A percentile compares a stretch with the other conserved stretches of the same genome.
phyloP scores from a whole-genome alignment of 192 early-diverging fungal genomes.

The Backusella westeae region DNA sequence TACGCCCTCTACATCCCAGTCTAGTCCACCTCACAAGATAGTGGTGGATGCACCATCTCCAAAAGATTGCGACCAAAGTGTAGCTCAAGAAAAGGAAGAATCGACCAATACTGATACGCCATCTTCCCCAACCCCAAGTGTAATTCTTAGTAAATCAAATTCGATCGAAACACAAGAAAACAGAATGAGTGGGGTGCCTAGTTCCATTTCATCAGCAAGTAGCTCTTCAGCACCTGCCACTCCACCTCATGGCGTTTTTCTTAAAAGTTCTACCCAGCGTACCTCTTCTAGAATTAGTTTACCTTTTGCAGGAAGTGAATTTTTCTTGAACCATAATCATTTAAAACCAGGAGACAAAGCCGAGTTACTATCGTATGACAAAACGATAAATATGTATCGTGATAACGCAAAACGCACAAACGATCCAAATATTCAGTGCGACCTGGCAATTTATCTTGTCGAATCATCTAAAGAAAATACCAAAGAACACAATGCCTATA shows the following conservation, averaged over 20 bases:
- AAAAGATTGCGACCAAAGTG: background rate
- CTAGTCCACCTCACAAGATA: background rate
- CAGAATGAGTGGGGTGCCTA: background rate
- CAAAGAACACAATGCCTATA: conserved; percentile 33
- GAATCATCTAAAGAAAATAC: conserved; percentile 43
- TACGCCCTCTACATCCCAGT: background rate
- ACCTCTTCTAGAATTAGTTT: background rate
- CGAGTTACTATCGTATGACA: conserved; percentile 46
- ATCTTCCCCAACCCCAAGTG: background rate
- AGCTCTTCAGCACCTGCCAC: background rate
- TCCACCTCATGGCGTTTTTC: background rate
- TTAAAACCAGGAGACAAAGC: conserved; percentile 56
- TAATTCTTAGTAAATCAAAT: background rate
- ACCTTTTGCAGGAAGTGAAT: background rate
- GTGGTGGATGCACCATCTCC: background rate
- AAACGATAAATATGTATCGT: conserved; percentile 55
- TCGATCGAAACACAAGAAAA: background rate
- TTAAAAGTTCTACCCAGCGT: background rate
- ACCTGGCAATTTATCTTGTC: conserved; percentile 61
- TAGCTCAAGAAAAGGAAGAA: background rate
- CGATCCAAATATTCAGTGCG: conserved; percentile 54
- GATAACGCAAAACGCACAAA: conserved; percentile 61
- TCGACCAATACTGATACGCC: background rate
- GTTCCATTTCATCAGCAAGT: background rate
- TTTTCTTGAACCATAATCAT: conserved; percentile 46